Base-by-base conservation (phyloP, 805 yeast genomes). In the Candida adriatica region DNA sequence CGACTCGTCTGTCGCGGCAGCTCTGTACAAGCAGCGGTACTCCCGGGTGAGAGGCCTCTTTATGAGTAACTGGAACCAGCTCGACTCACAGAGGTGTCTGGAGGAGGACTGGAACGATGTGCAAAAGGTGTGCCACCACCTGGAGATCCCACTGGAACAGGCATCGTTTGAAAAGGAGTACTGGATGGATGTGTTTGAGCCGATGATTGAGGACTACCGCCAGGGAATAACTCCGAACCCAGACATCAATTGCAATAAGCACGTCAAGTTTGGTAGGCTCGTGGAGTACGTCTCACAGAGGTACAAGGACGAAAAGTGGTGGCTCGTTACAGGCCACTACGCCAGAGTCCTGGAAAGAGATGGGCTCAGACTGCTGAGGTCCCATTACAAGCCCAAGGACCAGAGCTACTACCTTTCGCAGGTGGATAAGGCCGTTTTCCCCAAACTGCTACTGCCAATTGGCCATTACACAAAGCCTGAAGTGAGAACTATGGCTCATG, bases 71-170 rank as follows among this genome's bases (percentile, higher is more conserved):
- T 92, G 50, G 59, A 24, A 39, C 49, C 34, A 62, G 53, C 34
- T 42, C 51, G 39, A 55, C 47, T 62, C 71, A 0, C 68, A 76
- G 5, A 64, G 70, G 34, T 88, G 97, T 51, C 72, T 83, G 5
- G 97, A 92, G 44, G 64, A 70, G 11, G 97, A 90, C 46, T 86
- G 96, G 95, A 73, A 72, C 38, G 92, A 83, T 37, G 96, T 86
- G 2, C 73, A 73, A 46, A 53, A 55, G 26, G 80, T 83, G 2
- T 77, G 87, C 34, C 41, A 61, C 2, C 70, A 72, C 31, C 46
- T 88, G 6, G 62, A 64, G 5, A 78, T 92, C 10, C 79, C 82
- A 0, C 73, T 88, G 41, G 81, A 76, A 33, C 60, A 90, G 40
- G 81, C 87, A 6, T 82, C 78, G 50, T 82, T 92, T 48, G 97